Evolutionary conservation across 768 basidiomycete genomes (phyloP), one percentile per base, ranked within the genome.

Genomic region (Amanita subjunquillea): DNA sequence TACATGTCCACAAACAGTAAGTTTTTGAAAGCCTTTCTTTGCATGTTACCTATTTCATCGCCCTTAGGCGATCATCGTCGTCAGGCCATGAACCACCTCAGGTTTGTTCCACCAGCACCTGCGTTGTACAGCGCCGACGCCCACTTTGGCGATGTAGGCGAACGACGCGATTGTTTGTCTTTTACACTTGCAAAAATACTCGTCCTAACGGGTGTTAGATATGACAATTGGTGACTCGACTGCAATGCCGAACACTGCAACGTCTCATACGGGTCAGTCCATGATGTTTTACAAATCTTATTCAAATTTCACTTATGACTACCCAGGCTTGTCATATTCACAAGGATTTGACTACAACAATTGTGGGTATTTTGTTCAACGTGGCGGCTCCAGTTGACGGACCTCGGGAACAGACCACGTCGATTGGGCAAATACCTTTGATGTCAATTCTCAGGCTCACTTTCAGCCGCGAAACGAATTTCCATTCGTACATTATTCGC

Each of bases 111-210:
- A 42, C 30, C 40, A 3, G 17, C 17, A 15, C 50, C 17, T 13
- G 50, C 22, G 7, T 41, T 25, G 6, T 51, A 51, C 17, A 17
- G 10, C 3, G 7, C 25, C 27, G 42, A 51, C 12, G 6, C 50
- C 29, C 50, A 51, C 29, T 51, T 43, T 13, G 23, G 22, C 30
- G 29, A 50, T 20, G 40, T 1, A 42, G 25, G 20, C 9, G 29
- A 42, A 8, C 38, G 36, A 4, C 48, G 39, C 20, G 50, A 50
- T 27, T 42, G 49, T 50, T 42, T n/a, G 49, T 50, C 40, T 23
- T 34, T 41, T 13, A 30, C 3, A 27, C 6, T 42, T 17, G 13
- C 41, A 8, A 25, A 30, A 41, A 20, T 12, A 39, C 6, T 6
- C 10, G 4, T 39, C 17, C 20, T 20, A 48, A 32, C 8, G 39